phyloP scores from a whole-genome alignment of 306 rosid genomes.

The Prunus mume region DNA sequence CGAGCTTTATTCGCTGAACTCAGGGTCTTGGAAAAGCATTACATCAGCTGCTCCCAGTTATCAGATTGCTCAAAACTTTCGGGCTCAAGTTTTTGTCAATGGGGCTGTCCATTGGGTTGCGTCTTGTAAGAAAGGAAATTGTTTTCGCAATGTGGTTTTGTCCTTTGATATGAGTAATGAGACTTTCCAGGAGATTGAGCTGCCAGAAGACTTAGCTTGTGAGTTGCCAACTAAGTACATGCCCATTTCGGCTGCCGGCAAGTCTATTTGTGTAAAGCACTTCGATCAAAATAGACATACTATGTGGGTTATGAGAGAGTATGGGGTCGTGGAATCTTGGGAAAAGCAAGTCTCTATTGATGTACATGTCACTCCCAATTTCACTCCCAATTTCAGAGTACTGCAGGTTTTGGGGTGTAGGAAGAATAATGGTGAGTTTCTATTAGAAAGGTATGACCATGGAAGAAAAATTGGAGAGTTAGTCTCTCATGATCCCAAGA shows the following conservation, averaged over 20 bases:
- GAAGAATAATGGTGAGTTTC: slow-evolving; percentile 5
- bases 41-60: not conserved
- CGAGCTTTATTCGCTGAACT: slow-evolving; percentile 3
- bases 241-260: not conserved
- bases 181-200: not conserved
- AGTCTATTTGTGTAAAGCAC: slow-evolving; percentile 1
- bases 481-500: slow-evolving; percentile 2
- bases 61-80: not conserved
- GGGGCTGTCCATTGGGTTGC: slow-evolving; percentile 17
- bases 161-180: slow-evolving; percentile 11
- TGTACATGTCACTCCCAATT: not conserved
- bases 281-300: not conserved
- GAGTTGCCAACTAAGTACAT: not conserved
- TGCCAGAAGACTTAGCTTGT: not conserved
- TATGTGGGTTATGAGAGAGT: slow-evolving; percentile 13
- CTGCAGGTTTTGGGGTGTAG: not conserved
- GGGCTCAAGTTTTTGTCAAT: slow-evolving; percentile 5
- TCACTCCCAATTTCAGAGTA: not conserved
- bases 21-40: slow-evolving; percentile 2
- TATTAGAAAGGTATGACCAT: not conserved
- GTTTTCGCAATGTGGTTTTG: not conserved
- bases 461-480: slow-evolving; percentile 8
- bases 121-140: not conserved
- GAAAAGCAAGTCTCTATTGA: slow-evolving; percentile 1
- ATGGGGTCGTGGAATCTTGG: slow-evolving; percentile 20